Percentiles rank a stretch among this genome's conserved stretches.
These are phyloP conservation scores for Berkeleyomyces rouxiae DNA, from an alignment of 2,329 filamentous ascomycete species.

Conservation along the genomic window DNA sequence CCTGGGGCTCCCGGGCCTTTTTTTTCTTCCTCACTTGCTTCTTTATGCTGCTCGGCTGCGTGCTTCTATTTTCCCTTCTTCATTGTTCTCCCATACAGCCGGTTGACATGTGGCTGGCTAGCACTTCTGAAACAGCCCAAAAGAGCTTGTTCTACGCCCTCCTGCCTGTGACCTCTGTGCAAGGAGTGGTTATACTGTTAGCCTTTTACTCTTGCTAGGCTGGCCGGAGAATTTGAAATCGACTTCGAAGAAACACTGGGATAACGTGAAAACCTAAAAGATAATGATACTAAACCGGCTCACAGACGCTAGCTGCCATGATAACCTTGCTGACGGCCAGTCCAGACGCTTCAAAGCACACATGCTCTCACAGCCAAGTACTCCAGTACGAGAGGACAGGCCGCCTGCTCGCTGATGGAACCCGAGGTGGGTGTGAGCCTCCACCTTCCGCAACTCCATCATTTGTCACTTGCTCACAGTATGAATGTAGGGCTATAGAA, in stretches of 20 bases:
- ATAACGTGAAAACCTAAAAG: neutral
- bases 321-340: neutral
- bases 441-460: neutral
- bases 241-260: neutral
- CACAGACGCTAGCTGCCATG: neutral
- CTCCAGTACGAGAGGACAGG: too few relatives aligned
- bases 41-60: neutral
- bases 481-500: neutral
- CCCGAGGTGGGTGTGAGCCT: neutral
- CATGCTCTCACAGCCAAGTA: neutral
- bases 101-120: neutral
- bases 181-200: too few relatives aligned
- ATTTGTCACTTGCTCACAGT: neutral
- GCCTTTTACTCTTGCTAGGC: neutral
- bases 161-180: too few relatives aligned
- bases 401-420: too few relatives aligned
- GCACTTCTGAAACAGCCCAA: neutral
- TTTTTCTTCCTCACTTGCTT: neutral
- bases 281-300: neutral
- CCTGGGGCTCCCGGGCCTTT: neutral
- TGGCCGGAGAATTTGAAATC: slow-evolving; percentile 1
- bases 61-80: neutral
- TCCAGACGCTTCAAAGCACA: neutral
- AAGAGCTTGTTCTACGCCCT: neutral
- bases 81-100: neutral